These are phyloP conservation scores for Hanseniaspora thailandica DNA, from an alignment of 805 yeast species.

Conservation along the genomic window DNA sequence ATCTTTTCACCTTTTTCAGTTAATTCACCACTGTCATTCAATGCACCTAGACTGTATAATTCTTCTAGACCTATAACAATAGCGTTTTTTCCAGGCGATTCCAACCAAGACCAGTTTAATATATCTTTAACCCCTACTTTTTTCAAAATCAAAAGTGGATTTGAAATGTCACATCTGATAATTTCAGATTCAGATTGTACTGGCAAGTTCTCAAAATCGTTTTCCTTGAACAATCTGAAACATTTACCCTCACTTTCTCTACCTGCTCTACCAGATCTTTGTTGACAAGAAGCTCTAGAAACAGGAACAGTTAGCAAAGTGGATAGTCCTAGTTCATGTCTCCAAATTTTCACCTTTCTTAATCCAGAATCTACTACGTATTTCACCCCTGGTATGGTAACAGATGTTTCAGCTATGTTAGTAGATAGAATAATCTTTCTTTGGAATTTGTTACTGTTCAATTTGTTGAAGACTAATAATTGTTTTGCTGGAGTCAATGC, in stretches of 20 bases:
- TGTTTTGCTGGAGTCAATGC: conserved; percentile 82
- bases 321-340: conserved; percentile 85
- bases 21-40: conserved; percentile 62
- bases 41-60: conserved; percentile 65
- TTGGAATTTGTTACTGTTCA: conserved; percentile 37
- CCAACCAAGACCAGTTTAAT: conserved; percentile 83
- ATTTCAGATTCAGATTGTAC: conserved; percentile 89
- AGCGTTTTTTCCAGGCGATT: conserved; percentile 73
- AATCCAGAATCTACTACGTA: conserved; percentile 89
- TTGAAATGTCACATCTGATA: conserved; percentile 68
- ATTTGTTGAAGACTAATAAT: conserved; percentile 58
- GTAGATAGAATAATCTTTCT: conserved; percentile 87
- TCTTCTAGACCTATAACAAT: conserved; percentile 66
- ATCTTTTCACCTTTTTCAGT: conserved; percentile 73
- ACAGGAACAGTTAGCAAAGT: conserved; percentile 84
- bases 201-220: conserved; percentile 50
- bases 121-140: conserved; percentile 74
- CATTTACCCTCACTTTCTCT: conserved; percentile 91
- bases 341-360: conserved; percentile 88
- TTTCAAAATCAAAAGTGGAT: conserved; percentile 75
- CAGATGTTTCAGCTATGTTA: conserved; percentile 94
- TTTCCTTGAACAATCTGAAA: conserved; percentile 69
- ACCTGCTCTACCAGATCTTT: conserved; percentile 98
- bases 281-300: conserved; percentile 88
- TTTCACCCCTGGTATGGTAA: conserved; percentile 87